These are phyloP conservation scores for Cephaloascus albidus DNA, from an alignment of 805 yeast genomes.

Conservation along the genomic window DNA sequence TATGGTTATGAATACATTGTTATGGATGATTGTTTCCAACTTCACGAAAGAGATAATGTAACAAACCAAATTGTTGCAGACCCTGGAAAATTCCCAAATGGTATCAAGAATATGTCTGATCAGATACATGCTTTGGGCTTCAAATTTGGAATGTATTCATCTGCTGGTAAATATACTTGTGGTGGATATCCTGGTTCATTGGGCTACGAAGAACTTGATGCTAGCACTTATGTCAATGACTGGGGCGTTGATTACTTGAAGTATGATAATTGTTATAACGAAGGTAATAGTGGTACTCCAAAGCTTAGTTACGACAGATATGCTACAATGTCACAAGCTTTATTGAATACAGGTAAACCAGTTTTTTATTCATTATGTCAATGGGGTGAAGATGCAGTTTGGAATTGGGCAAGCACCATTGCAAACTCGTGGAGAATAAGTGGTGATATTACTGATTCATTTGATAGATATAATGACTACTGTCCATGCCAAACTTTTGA, in stretches of 20 bases:
- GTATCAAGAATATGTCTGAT: slow-evolving; percentile 13
- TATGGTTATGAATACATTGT: slow-evolving; percentile 17
- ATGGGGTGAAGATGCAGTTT: slow-evolving; percentile 20
- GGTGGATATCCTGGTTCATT: slow-evolving; percentile 19
- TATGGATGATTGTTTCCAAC: slow-evolving; percentile 19
- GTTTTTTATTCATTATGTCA: slow-evolving; percentile 18
- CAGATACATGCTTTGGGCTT: slow-evolving; percentile 12
- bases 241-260: slow-evolving; percentile 19
- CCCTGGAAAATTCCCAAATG: slow-evolving; percentile 14
- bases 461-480: slow-evolving; percentile 13
- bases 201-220: slow-evolving; percentile 15
- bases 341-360: slow-evolving; percentile 15
- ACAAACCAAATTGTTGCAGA: slow-evolving; percentile 10
- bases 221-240: slow-evolving; percentile 13
- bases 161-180: slow-evolving; percentile 21
- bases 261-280: slow-evolving; percentile 19
- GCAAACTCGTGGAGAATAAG: slow-evolving; percentile 18
- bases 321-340: slow-evolving; percentile 15
- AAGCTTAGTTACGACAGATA: slow-evolving; percentile 14
- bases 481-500: slow-evolving; percentile 17
- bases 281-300: slow-evolving; percentile 15
- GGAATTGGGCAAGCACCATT: slow-evolving; percentile 17
- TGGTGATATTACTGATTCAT: slow-evolving; percentile 17
- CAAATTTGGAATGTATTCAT: slow-evolving; percentile 20
- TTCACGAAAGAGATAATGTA: slow-evolving; percentile 9